These are phyloP conservation scores for Allium cepa DNA, from an alignment of 106 monocot species.

Conservation along the genomic window DNA sequence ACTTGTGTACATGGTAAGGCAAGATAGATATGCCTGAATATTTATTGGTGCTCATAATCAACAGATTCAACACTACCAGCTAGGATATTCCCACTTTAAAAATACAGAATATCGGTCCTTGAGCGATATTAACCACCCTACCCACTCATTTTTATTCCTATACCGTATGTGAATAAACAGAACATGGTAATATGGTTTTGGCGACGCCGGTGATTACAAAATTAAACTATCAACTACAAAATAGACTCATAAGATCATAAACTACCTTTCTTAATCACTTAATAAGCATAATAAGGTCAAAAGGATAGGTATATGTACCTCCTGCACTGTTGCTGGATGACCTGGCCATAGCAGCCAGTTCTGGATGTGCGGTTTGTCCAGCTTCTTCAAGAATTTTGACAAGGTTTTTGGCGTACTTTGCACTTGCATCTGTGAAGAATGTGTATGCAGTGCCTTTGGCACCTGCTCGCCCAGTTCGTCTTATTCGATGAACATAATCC, in stretches of 20 bases:
- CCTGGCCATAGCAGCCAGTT: constrained; percentile 39
- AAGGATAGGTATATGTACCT: constrained; percentile 18
- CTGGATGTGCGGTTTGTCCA: constrained; percentile 62
- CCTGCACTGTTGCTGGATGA: constrained; percentile 9
- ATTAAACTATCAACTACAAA: not conserved
- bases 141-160: not conserved
- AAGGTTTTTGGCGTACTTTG: constrained; percentile 60
- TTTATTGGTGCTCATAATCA: too few relatives aligned
- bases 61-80: too few relatives aligned
- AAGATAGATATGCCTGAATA: too few relatives aligned
- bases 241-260: not conserved
- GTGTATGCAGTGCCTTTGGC: constrained; percentile 78
- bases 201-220: not conserved
- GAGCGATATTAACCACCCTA: not conserved
- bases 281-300: not conserved
- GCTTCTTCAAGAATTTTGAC: constrained; percentile 84
- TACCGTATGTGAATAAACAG: not conserved
- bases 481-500: constrained; percentile 97
- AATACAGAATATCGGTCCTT: not conserved
- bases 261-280: not conserved
- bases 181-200: not conserved
- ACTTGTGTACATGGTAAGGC: too few relatives aligned
- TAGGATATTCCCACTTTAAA: too few relatives aligned
- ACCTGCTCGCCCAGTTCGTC: constrained; percentile 93
- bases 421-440: constrained; percentile 74